phyloP scores from a whole-genome alignment of 2,329 filamentous ascomycete genomes.

The Colletotrichum endophyticum region DNA sequence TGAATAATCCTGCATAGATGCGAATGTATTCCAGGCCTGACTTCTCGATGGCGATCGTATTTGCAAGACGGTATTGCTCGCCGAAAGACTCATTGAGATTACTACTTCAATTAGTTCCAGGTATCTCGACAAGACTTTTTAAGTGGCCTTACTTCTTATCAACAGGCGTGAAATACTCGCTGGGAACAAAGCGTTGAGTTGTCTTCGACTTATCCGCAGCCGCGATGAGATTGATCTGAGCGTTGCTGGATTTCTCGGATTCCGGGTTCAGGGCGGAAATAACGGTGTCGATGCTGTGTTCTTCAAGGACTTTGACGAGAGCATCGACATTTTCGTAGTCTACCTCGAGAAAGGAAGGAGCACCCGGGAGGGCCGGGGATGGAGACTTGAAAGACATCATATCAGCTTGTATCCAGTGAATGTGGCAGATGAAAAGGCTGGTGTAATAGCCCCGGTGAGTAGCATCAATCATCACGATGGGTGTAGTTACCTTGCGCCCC shows the following conservation, averaged over 20 bases:
- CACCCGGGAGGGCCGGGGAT: conserved; percentile 20
- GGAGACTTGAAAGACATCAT: not conserved
- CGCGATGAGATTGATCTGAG: conserved; percentile 44
- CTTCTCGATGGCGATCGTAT: not conserved
- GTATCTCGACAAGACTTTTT: not conserved
- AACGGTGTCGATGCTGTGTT: conserved; percentile 45
- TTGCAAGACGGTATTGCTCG: not conserved
- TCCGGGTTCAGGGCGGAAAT: conserved; percentile 42
- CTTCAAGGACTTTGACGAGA: conserved; percentile 28
- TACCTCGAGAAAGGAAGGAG: conserved; percentile 23
- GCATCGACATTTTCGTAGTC: conserved; percentile 29
- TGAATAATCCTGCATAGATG: conserved; percentile 26
- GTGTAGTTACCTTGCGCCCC: not conserved
- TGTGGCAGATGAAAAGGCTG: accelerated
- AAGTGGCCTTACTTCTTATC: not conserved
- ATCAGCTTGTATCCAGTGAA: not conserved
- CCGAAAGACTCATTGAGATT: not conserved
- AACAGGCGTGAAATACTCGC: conserved; percentile 31
- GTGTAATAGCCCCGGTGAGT: not conserved
- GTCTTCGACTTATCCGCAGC: conserved; percentile 41
- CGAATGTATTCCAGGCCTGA: conserved; percentile 16
- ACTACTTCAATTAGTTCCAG: not conserved
- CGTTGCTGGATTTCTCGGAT: conserved; percentile 25
- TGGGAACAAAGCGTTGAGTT: conserved; percentile 47
- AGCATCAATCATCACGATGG: not conserved